Evolutionary conservation across 108 stramenopile species (phyloP).

Genomic region (Thalassiosira profunda): DNA sequence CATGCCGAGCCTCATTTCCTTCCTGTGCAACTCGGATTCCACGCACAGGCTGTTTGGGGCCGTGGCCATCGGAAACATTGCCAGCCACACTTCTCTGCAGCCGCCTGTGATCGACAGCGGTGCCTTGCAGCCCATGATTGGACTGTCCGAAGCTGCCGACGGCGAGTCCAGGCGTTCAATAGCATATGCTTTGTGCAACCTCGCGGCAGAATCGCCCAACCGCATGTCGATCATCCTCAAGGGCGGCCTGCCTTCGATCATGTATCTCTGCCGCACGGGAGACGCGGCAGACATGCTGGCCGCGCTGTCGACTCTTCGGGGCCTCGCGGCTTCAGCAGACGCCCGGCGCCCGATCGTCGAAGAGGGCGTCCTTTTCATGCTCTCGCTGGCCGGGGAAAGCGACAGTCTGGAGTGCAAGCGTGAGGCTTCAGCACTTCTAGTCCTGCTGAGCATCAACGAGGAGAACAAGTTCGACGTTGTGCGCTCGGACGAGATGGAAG

Average conservation of each 20-base stretch:
- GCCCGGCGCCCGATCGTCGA: slow-evolving; percentile 60
- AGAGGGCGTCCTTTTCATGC: slow-evolving; percentile 68
- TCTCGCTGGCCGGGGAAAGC: slow-evolving; percentile 50
- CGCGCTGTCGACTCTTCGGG: slow-evolving; percentile 76
- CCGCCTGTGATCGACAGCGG: slow-evolving; percentile 57
- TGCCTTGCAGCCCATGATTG: slow-evolving; percentile 69
- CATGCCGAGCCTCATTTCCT: slow-evolving; percentile 65
- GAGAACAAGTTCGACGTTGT: slow-evolving; percentile 83
- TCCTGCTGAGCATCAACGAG: slow-evolving; percentile 77
- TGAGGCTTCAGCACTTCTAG: slow-evolving; percentile 64
- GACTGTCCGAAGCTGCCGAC: slow-evolving; percentile 47
- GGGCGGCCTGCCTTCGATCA: slow-evolving; percentile 78
- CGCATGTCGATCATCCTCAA: slow-evolving; percentile 61
- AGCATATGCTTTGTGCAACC: slow-evolving; percentile 85
- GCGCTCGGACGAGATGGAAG: slow-evolving; percentile 36
- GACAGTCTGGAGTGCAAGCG: slow-evolving; percentile 57
- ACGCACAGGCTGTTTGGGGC: slow-evolving; percentile 92
- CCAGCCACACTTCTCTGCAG: slow-evolving; percentile 59
- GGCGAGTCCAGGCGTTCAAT: slow-evolving; percentile 85
- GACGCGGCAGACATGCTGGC: slow-evolving; percentile 65
- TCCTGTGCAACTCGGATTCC: slow-evolving; percentile 80
- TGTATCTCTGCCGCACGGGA: slow-evolving; percentile 72
- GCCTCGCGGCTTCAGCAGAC: slow-evolving; percentile 52
- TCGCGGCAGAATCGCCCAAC: slow-evolving; percentile 58
- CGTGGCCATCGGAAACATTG: slow-evolving; percentile 87